Evolutionary conservation across 2,329 filamentous ascomycete species (phyloP), one percentile per base, ranked within the genome.

Genomic region (Fusarium incarnatum): DNA sequence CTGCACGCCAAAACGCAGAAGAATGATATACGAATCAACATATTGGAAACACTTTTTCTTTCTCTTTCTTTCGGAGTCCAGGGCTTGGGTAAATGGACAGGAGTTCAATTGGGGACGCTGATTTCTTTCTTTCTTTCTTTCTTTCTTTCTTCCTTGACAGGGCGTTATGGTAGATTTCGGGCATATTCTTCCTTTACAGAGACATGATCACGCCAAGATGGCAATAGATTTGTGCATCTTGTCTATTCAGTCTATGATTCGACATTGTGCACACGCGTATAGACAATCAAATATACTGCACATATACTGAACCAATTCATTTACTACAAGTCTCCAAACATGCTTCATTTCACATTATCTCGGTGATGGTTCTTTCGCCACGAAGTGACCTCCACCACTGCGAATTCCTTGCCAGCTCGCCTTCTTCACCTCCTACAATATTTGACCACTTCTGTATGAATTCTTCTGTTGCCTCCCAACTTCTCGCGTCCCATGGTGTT

Each of bases 371-470:
- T 20, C 67, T 61, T 47, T 77, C 76, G 13, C 76, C 76, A 37
- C 76, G 67, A 18, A 77, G 40, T 48, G 71, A 68, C 28, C 72
- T 70, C 75, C 75, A 78, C 73, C 76, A 78, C 10, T 70, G 62
- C 10, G 74, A 76, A 41, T 76, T 70, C 48, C 74, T 75, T 32
- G 72, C 72, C 68, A 77, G 45, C 56, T 77, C 75, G 3, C 75
- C 76, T 12, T 77, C 74, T 2, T 73, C 68, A 5, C 76, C 76
- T 8, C 76, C 76, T 27, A 77, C 71, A 11, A 77, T 63, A 20
- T 68, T 56, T 61, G 68, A 72, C 75, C 74, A 77, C 56, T 76
- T 77, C 37, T 73, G 63, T 47, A 77, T 50, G 44, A 77, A 77
- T 41, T 66, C 57, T n/a, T 75, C 74, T 8, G 62, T 75, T 10